Base-by-base conservation (phyloP, 23 red algal genomes). In the Gracilariopsis chorda region DNA sequence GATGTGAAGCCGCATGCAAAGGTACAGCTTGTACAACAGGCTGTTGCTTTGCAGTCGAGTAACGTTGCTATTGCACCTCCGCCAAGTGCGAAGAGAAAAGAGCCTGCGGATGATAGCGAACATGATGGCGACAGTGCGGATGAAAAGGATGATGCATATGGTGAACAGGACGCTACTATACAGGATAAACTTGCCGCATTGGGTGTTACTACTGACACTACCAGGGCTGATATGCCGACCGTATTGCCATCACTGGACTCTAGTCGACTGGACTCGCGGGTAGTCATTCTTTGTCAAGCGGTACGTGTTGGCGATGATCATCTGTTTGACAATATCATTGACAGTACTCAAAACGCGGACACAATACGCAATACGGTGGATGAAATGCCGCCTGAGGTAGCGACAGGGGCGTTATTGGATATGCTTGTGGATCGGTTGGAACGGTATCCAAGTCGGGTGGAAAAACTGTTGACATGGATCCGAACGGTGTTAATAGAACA, bases 391-490 rank as follows among this genome's bases (percentile, higher is more conserved):
- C 29, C 58, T 19, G 34, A 47, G 32, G 62, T 91, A 48, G 88
- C 88, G 20, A 56, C 88, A 8, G 77, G 88, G 13, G 74, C 35
- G 0, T 57, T 80, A 40, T 57, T 91, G 27, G 88, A 91, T 58
- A 91, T 91, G 88, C 68, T 91, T 52, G 88, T 91, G 59, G 61
- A 80, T 41, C 88, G 88, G 25, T 30, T 91, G 32, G 45, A 56
- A 42, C 57, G 60, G 55, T 30, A 52, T 32, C 88, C 88, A 56
- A n/a, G 28, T 12, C 73, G 58, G 17, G 63, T 74, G 39, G 75
- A 80, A 6, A 32, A 46, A n/a, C 44, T 91, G 27, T 23, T 69
- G 53, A 49, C 7, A 21, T 91, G 88, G 88, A 91, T 91, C 43
- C 52, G 45, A 17, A 58, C 57, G 24, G 55, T 91, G 27, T 43